Base-by-base conservation (phyloP, 208 protist genomes). In the Endotrypanum monterogeii region DNA sequence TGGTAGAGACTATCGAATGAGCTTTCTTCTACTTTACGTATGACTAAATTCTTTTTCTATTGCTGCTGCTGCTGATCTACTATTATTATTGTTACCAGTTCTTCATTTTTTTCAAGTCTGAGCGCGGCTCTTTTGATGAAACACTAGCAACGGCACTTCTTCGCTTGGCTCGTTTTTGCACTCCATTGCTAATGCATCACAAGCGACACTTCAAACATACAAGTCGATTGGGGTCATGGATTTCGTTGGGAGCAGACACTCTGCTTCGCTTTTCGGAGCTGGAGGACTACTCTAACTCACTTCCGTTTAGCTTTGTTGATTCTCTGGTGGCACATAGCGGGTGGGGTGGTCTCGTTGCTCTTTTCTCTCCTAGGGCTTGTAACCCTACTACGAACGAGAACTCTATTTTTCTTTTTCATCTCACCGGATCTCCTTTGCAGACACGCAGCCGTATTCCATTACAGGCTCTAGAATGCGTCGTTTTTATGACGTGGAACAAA, bases 401-500 rank as follows among this genome's bases (percentile, higher is more conserved):
- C 11, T 78, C 50, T 58, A 67, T 81, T 75, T 72, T 83, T 57
- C 51, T 80, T 56, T 85, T 91, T 25, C 77, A 80, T 28, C 62
- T 79, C 41, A 55, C 54, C 12, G 61, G 69, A 37, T 62, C 52
- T 8, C 30, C 51, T 32, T 54, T 71, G 50, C 37, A 37, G 20
- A 48, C 51, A 14, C 32, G 30, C 35, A 35, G 54, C 54, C 41
- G 52, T 48, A 71, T 86, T 90, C 65, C 41, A 16, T 41, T 78
- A 80, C 70, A 78, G 61, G 80, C 81, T 11, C 83, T 84, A 3
- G 76, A 92, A 60, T 80, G 69, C 41, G 86, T 93, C 23, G 46
- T 88, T 18, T 94, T 85, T 56, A 83, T 94, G 78, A 89, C 83
- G 65, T 96, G 89, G 89, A 89, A 91, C 76, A 51, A 81, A 18